Base-by-base conservation (phyloP, 2,329 filamentous ascomycete genomes). In the Lasiodiplodia citricola region DNA sequence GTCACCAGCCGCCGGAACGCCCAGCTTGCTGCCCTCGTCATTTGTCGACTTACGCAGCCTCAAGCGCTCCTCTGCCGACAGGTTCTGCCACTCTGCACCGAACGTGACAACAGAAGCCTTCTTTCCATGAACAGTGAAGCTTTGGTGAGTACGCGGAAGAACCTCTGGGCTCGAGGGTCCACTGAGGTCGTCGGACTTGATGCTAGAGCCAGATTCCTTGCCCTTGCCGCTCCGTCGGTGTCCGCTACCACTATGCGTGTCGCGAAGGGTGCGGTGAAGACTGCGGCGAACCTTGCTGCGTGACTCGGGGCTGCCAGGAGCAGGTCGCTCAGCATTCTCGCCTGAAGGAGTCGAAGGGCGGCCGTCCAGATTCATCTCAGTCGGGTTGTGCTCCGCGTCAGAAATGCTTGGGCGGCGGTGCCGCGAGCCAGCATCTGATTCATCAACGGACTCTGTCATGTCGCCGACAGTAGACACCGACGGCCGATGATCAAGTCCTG, bases 71-170 rank as follows among this genome's bases (percentile, higher is more conserved):
- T 80, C 79, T 25, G 79, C 77, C 11, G 79, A 74, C 18, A 76
- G 76, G 65, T 87, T 91, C 75, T 95, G 91, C 83, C 97, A 90
- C 74, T 97, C 95, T n/a, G 90, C 90, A 10, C 94, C 94, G 77
- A 99, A 96, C n/a, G 93, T 96, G 73, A 99, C 93, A 68, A 99
- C 92, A 0, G 94, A 97, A 2, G 96, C 96, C 80, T 99, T 98
- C 83, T 98, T 99, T 70, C 96, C 95, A 76, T 99, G 96, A 4
- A 99, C 90, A 4, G 96, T 97, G 79, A 99, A 99, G 74, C 93
- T 97, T 5, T 93, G 93, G 14, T 92, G 89, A 14, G 91, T 91
- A 58, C 96, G 89, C 7, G 91, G 85, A 14, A 99, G 85, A 13
- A 91, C 89, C 73, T 93, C 91, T 1, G 67, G 67, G 47, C 76